Conservation (phyloP, 257 asterid genomes). For the Lycium barbarum region DNA sequence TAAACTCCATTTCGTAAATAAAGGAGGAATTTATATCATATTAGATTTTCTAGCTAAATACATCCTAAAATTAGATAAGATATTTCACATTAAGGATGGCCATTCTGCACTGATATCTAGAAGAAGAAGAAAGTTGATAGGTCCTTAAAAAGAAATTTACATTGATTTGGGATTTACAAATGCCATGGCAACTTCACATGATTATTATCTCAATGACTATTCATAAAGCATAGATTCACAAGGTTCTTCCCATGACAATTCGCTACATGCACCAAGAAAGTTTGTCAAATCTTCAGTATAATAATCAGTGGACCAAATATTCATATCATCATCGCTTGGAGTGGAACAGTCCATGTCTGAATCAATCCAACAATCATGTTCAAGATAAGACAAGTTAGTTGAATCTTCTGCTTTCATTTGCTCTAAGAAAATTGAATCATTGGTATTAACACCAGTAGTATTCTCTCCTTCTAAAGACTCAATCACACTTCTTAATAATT, state of each 20-base stretch:
- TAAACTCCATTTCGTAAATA: no score
- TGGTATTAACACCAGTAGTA: neutral
- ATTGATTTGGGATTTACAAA: conserved; percentile 10
- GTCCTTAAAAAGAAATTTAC: neutral
- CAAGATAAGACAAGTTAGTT: neutral
- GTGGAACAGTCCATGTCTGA: neutral
- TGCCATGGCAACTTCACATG: neutral
- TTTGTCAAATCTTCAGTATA: conserved; percentile 10
- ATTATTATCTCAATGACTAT: neutral
- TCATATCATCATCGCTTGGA: neutral
- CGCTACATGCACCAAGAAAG: neutral
- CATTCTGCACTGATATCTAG: neutral
- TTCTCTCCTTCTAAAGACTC: neutral
- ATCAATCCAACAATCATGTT: conserved; percentile 15
- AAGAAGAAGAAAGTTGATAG: neutral
- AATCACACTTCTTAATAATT: neutral
- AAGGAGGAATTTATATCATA: neutral
- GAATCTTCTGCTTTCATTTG: conserved; percentile 1
- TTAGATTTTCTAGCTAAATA: neutral
- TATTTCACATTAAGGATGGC: neutral
- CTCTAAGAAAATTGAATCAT: conserved; percentile 20
- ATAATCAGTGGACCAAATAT: neutral
- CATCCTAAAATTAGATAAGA: neutral
- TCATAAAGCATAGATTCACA: neutral
- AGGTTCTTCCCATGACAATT: neutral